phyloP scores from a whole-genome alignment of 164 flowering plant genomes.

The Cinnamomum micranthum region DNA sequence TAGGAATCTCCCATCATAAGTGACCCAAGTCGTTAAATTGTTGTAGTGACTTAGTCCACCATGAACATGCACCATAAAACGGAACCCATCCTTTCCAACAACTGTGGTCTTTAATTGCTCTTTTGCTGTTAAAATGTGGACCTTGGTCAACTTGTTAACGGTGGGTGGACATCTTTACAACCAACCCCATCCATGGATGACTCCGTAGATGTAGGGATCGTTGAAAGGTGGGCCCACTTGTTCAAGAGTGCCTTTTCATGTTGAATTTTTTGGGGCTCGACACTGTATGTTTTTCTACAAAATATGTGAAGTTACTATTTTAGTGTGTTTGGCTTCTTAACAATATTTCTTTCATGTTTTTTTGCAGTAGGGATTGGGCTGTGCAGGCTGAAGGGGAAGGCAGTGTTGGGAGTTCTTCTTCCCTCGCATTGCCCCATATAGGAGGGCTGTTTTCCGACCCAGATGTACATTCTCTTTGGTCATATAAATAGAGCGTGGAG shows the following conservation, averaged over 20 bases:
- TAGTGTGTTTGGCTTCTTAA: background rate
- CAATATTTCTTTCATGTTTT: background rate
- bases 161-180: background rate
- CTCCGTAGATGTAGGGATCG: background rate
- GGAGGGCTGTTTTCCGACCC: slow-evolving; percentile 55
- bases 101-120: too few relatives aligned
- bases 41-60: too few relatives aligned
- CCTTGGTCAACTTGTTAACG: too few relatives aligned
- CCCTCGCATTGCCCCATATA: slow-evolving; percentile 34
- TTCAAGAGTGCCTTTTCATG: background rate
- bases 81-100: too few relatives aligned
- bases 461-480: slow-evolving; percentile 89
- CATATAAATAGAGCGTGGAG: slow-evolving; percentile 44
- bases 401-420: slow-evolving; percentile 29
- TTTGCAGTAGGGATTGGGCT: slow-evolving; percentile 52
- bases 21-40: too few relatives aligned
- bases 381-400: slow-evolving; percentile 39
- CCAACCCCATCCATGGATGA: background rate
- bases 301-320: background rate
- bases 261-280: background rate
- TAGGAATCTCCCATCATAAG: too few relatives aligned
- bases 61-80: too few relatives aligned
- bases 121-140: too few relatives aligned
- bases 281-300: background rate
- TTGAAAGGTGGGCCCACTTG: background rate